A percentile compares a stretch with the other conserved stretches of the same genome.
Evolutionary conservation across 495 filamentous ascomycete genomes (phyloP).

Genomic region (Talaromyces nanjingensis): DNA sequence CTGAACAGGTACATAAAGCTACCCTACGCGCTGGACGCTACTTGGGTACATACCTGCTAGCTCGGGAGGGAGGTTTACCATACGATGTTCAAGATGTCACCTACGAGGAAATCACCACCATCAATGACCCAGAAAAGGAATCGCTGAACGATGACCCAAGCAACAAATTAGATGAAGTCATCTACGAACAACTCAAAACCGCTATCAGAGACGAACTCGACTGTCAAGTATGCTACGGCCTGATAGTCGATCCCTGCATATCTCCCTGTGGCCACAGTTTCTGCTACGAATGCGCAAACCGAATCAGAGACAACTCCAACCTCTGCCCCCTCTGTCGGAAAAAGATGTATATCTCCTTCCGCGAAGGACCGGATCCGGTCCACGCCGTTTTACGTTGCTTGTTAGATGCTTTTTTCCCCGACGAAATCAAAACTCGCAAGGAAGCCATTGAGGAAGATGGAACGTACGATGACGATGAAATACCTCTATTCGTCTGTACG

Average conservation of each 20-base stretch:
- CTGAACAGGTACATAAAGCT: slow-evolving; percentile 1
- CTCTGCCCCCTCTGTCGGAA: slow-evolving; percentile 76
- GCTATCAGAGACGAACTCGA: slow-evolving; percentile 63
- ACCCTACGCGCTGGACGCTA: slow-evolving; percentile 12
- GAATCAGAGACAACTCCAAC: slow-evolving; percentile 66
- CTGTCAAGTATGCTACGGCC: slow-evolving; percentile 78
- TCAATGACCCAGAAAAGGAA: slow-evolving; percentile 21
- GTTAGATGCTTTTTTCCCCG: slow-evolving; percentile 58
- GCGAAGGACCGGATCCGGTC: slow-evolving; percentile 42
- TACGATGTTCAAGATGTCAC: slow-evolving; percentile 39
- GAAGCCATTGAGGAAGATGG: slow-evolving; percentile 47
- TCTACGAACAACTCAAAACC: slow-evolving; percentile 53
- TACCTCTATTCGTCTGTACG: slow-evolving; percentile 76
- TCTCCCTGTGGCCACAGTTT: slow-evolving; percentile 86
- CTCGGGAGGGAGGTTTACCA: slow-evolving; percentile 24
- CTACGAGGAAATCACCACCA: slow-evolving; percentile 30
- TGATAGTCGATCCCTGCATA: slow-evolving; percentile 75
- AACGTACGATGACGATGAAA: slow-evolving; percentile 44
- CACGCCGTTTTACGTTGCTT: slow-evolving; percentile 57
- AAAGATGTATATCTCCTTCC: slow-evolving; percentile 53
- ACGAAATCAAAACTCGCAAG: slow-evolving; percentile 50
- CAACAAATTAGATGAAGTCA: slow-evolving; percentile 35
- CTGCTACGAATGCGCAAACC: slow-evolving; percentile 69
- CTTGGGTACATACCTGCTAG: slow-evolving; percentile 27
- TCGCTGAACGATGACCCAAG: slow-evolving; percentile 22